Base-by-base conservation (phyloP, 1,284 basidiomycete genomes). In the Leccinum subatratum region DNA sequence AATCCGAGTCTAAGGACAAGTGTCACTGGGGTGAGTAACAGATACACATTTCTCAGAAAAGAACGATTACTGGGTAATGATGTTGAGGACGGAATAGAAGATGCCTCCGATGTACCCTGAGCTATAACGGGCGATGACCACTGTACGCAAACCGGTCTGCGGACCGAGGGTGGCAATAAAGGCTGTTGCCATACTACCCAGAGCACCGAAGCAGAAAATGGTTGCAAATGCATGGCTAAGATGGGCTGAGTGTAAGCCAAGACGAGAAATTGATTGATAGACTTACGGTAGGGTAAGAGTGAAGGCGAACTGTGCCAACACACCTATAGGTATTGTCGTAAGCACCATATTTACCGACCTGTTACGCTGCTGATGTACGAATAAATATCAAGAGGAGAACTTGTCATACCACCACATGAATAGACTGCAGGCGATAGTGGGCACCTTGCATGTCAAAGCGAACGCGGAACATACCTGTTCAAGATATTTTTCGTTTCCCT, bases 101-200 rank as follows among this genome's bases (percentile, higher is more conserved):
- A 79, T 81, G 1, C 83, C 81, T 12, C 86, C 86, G 48, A 83
- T 71, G 70, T 85, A 87, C 5, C 86, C 87, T 3, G 85, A 85
- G 64, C 82, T 83, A 70, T 82, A 87, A 2, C 86, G 79, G 4
- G 80, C 77, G 66, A 84, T 83, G 64, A 84, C 72, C 85, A 90
- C 89, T 1, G 87, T 88, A 6, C 88, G 80, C 62, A 90, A 74
- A 7, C 88, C 88, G 0, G 85, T 84, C 68, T 79, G 77, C 1
- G 87, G 86, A 0, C 88, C 88, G n/a, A 90, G 80, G 1, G 81
- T 85, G 14, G 86, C 83, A 62, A 86, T 82, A 71, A 85, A 86
- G 0, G 83, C 82, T 0, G 80, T 80, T 22, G 77, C 66, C 61
- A 80, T 63, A 8, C 75, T 76, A 5, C 82, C 82, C 6, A 84